Evolutionary conservation across 2,329 filamentous ascomycete species (phyloP).

Genomic region (Davidsoniella virescens): DNA sequence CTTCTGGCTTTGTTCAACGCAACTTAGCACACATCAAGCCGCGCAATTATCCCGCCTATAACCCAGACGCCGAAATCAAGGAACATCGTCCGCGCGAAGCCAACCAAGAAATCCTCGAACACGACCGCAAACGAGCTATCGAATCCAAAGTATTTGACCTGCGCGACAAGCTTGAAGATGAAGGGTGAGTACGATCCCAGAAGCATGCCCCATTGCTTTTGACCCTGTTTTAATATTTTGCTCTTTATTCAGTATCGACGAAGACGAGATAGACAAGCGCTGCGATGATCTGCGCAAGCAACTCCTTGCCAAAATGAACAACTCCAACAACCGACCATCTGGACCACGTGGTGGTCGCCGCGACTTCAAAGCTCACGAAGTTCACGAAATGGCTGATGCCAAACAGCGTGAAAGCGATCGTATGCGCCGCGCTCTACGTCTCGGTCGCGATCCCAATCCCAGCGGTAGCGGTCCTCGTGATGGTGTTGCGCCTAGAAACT

Average conservation of each 20-base stretch:
- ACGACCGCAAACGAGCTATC: conserved; percentile 78
- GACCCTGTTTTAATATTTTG: background rate
- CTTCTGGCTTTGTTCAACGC: conserved; percentile 92
- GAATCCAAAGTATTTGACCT: conserved; percentile 90
- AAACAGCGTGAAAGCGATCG: conserved; percentile 93
- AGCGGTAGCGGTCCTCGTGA: background rate
- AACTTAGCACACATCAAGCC: conserved; percentile 80
- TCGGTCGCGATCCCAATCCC: background rate
- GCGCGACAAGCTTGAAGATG: conserved; percentile 80
- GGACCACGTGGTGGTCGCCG: conserved; percentile 24
- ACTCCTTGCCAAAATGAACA: conserved; percentile 24
- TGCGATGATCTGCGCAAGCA: conserved; percentile 28
- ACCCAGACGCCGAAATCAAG: conserved; percentile 52
- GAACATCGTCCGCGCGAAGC: conserved; percentile 69
- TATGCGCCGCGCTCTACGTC: conserved; percentile 59
- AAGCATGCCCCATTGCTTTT: background rate
- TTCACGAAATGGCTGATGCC: conserved; percentile 88
- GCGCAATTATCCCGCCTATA: conserved; percentile 48
- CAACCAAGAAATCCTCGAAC: conserved; percentile 83
- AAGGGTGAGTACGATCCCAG: conserved; percentile 41
- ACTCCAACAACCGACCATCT: conserved; percentile 7
- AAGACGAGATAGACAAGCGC: conserved; percentile 73
- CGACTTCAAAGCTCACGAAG: conserved; percentile 75
- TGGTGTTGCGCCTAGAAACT: background rate
- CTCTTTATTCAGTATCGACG: conserved; percentile 43